These are phyloP conservation scores for Leucaena leucocephala DNA, from an alignment of 306 rosid genomes.

Conservation along the genomic window DNA sequence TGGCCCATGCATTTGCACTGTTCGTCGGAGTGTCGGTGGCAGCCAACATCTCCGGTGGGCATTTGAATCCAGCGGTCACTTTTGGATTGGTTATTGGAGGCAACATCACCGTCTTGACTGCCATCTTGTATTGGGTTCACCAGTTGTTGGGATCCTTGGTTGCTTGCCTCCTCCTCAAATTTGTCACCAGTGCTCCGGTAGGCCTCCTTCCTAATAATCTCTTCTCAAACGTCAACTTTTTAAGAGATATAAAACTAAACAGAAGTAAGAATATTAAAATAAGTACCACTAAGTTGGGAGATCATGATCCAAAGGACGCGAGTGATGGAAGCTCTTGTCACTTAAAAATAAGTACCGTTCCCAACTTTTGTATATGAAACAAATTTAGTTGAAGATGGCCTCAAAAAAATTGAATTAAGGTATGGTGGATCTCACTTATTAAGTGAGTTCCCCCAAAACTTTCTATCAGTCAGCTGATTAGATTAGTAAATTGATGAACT, in stretches of 20 bases:
- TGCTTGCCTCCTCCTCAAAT: conserved; percentile 79
- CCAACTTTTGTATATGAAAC: too few relatives aligned
- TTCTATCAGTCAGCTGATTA: too few relatives aligned
- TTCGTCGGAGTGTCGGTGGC: conserved; percentile 82
- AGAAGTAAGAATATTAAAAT: too few relatives aligned
- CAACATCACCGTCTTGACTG: conserved; percentile 64
- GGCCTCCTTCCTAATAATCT: not conserved
- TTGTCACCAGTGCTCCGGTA: conserved; percentile 47
- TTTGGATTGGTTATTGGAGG: conserved; percentile 86
- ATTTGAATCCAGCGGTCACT: conserved; percentile 87
- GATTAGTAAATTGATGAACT: too few relatives aligned
- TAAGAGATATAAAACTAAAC: not conserved
- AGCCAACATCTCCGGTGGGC: conserved; percentile 85
- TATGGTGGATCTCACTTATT: too few relatives aligned
- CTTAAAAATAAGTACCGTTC: too few relatives aligned
- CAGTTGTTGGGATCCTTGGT: conserved; percentile 81
- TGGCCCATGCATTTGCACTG: conserved; percentile 78
- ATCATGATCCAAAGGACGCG: too few relatives aligned
- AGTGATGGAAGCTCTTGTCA: too few relatives aligned
- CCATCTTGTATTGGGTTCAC: conserved; percentile 72
- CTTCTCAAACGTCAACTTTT: not conserved
- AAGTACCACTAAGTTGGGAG: too few relatives aligned
- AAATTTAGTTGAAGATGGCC: too few relatives aligned
- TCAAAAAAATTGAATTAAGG: too few relatives aligned
- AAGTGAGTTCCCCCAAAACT: too few relatives aligned